phyloP scores from a whole-genome alignment of 139 green algal genomes.

The Chlorella sp. region DNA sequence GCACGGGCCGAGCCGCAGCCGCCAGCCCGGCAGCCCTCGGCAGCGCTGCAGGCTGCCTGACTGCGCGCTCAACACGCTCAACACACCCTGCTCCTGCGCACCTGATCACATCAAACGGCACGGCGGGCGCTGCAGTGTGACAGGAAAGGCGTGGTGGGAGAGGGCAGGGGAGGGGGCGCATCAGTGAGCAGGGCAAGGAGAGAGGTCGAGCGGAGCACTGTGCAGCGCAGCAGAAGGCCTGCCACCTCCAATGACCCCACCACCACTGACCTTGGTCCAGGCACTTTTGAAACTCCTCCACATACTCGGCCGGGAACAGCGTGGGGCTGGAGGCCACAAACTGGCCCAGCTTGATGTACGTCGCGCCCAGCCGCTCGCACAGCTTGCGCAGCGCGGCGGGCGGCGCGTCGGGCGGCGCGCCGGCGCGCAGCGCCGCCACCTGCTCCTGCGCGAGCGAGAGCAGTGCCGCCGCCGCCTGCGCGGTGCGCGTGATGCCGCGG shows the following conservation, averaged over 20 bases:
- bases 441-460: constrained; percentile 46
- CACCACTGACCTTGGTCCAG: too few species aligned
- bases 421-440: constrained; percentile 13
- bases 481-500: constrained; percentile 50
- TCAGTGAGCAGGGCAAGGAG: too few species aligned
- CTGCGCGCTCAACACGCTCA: too few species aligned
- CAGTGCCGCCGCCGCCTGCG: constrained; percentile 63
- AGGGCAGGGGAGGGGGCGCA: too few species aligned
- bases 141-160: too few species aligned
- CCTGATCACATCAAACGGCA: constrained; percentile 77
- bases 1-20: not conserved
- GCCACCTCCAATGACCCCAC: too few species aligned
- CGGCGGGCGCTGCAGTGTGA: too few species aligned
- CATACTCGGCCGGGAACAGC: constrained; percentile 95
- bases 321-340: constrained; percentile 94
- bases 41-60: too few species aligned
- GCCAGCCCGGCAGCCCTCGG: not conserved
- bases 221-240: too few species aligned
- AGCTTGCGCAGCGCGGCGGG: constrained; percentile 59
- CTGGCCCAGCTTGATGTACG: constrained; percentile 95
- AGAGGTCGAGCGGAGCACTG: too few species aligned
- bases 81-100: not conserved
- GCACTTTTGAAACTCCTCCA: constrained; percentile 96
- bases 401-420: constrained; percentile 17
- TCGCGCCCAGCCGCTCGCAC: constrained; percentile 94